Base-by-base conservation (phyloP, 129 eudicot genomes). In the Escallonia herrerae region DNA sequence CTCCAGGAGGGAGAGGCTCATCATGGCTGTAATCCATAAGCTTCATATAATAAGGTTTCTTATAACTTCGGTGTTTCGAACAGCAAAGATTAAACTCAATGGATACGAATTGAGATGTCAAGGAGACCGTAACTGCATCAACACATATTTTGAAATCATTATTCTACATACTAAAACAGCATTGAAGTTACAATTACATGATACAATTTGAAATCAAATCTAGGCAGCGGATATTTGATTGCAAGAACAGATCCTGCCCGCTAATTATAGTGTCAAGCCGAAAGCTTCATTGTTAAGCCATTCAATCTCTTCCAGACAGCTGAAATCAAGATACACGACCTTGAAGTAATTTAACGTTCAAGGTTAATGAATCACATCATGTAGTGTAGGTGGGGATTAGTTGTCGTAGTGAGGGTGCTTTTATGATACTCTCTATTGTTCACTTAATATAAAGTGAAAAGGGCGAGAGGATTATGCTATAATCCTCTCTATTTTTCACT, bases 1-100 rank as follows among this genome's bases (percentile, higher is more conserved):
- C 89, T 61, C 94, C 95, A 48, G 96, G 95, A 67, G 96, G 96
- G 22, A 68, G 87, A 50, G 90, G 95, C 76, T 80, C 74, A 63
- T 77, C 82, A 73, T 76, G 69, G 50, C 72, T 70, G 47, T 74
- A 82, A 60, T 73, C 88, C 97, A 89, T 89, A 42, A 57, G 52
- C 72, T 66, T 70, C 45, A 9, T 43, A 61, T 53, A 64, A 60
- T 41, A 47, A 33, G 37, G 14, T 10, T 14, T 13, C 39, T 15
- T 22, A 46, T 15, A 63, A 38, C 50, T 40, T 7, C 7, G 4
- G 39, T 12, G 43, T 4, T 41, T 41, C 22, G 43, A 58, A 58
- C 13, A 15, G 33, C 33, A 22, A 0, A 22, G 33, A 1, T 22
- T 22, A 22, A 22, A 22, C 33, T 22, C 33, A 22, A 22, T 22